These are phyloP conservation scores for Antitrichia curtipendula DNA, from an alignment of 225 moss, liverwort and hornwort species.

Conservation along the genomic window DNA sequence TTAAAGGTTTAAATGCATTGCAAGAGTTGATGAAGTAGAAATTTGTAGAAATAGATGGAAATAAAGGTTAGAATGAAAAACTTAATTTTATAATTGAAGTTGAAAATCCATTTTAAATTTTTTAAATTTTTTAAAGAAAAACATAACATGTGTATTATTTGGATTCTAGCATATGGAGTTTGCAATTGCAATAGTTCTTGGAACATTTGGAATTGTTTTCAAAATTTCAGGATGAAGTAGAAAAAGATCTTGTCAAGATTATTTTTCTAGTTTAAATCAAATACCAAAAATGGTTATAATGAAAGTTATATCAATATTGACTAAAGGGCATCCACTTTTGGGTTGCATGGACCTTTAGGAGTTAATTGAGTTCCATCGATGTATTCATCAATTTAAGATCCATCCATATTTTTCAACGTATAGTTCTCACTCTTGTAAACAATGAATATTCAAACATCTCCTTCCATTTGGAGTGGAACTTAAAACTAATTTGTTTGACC, in stretches of 20 bases:
- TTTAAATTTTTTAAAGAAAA: too few species aligned
- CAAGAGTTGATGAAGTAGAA: background rate
- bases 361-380: accelerated
- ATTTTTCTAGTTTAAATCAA: too few species aligned
- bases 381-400: background rate
- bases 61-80: background rate
- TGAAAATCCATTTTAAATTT: background rate
- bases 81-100: background rate
- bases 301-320: background rate
- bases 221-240: too few species aligned
- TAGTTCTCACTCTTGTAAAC: accelerated
- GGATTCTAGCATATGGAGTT: background rate
- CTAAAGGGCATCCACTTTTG: too few species aligned
- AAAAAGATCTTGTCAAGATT: too few species aligned
- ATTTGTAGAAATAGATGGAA: background rate
- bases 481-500: background rate
- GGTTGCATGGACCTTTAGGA: too few species aligned
- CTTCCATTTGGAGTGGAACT: background rate
- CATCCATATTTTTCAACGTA: background rate
- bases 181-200: background rate
- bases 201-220: background rate
- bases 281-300: too few species aligned
- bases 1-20: background rate
- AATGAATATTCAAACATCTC: background rate
- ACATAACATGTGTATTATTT: background rate